Evolutionary conservation across 2,329 filamentous ascomycete genomes (phyloP), one percentile per base, ranked within the genome.

Genomic region (Nemania diffusa): DNA sequence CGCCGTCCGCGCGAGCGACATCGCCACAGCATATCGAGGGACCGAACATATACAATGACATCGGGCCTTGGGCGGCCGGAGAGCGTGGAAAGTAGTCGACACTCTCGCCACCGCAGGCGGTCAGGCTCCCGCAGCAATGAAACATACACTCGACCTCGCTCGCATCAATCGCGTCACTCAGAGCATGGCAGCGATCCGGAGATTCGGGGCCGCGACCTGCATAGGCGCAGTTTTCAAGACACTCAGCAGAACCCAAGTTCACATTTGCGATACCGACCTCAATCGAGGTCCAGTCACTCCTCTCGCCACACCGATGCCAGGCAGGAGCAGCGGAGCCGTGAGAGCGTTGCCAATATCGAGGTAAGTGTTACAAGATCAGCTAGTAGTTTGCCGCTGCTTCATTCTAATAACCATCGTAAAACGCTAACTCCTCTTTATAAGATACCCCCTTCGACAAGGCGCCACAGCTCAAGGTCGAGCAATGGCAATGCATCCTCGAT

Each of bases 11-110:
- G 27, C n/a, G 37, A 56, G 51, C 46, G 50, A 37, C 24, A 37
- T 26, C 37, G 15, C 15, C 50, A 26, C 24, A 48, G 34, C 20
- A 34, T 37, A 27, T 62, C 59, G 29, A 55, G 40, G 7, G 59
- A 56, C 34, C 59, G 5, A 48, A 15, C 11, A 50, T 11, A 51
- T 24, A 48, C n/a, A 13, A 56, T 62, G 59, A 62, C 59, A 26
- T 56, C 50, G 2, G 59, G 50, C 2, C n/a, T 56, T 46, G 59
- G 59, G n/a, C 59, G 50, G 6, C 46, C 59, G 20, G 37, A 62
- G 50, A 48, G 50, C 26, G 27, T 40, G 13, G 50, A 29, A 46
- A 37, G 37, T 6, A 46, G 42, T 34, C 50, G 17, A 3, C 20
- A 34, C 8, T 46, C 59, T 44, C 59, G 26, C 20, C 40, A 3